Evolutionary conservation across 768 basidiomycete species (phyloP).

Genomic region (Crucibulum laeve): DNA sequence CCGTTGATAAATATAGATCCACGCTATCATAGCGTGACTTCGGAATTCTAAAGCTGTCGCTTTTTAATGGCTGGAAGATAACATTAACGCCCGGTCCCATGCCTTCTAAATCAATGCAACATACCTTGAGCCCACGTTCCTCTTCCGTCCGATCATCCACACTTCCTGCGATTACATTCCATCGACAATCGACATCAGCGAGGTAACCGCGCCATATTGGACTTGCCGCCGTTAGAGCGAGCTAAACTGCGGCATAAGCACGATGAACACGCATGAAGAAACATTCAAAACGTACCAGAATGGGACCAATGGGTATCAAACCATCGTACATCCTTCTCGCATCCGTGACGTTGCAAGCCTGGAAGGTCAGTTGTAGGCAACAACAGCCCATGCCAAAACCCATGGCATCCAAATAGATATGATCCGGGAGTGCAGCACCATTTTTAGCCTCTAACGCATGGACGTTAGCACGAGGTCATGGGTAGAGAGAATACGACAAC

Average conservation of each 20-base stretch:
- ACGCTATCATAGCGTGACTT: slow-evolving; percentile 99
- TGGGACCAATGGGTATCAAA: slow-evolving; percentile 91
- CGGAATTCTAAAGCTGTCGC: slow-evolving; percentile 75
- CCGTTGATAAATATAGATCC: slow-evolving; percentile 85
- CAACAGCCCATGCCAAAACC: slow-evolving; percentile 99
- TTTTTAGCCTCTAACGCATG: slow-evolving; percentile 69
- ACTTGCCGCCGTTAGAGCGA: slow-evolving; percentile 92
- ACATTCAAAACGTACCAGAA: slow-evolving; percentile 60
- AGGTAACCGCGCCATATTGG: slow-evolving; percentile 94
- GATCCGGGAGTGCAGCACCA: slow-evolving; percentile 83
- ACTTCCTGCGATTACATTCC: slow-evolving; percentile 98
- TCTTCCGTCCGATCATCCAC: slow-evolving; percentile 97
- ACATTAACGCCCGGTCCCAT: slow-evolving; percentile 5
- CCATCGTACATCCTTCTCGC: slow-evolving; percentile 94
- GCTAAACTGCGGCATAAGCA: slow-evolving; percentile 35
- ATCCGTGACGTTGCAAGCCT: slow-evolving; percentile 91
- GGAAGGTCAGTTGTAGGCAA: slow-evolving; percentile 96
- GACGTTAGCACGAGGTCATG: slow-evolving; percentile 1
- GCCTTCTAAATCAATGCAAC: background rate
- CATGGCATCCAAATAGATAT: slow-evolving; percentile 99
- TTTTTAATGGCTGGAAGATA: slow-evolving; percentile 61
- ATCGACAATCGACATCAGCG: slow-evolving; percentile 95
- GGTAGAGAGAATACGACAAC: slow-evolving; percentile 11
- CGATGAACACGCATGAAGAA: slow-evolving; percentile 1
- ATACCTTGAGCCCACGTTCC: slow-evolving; percentile 84